These are phyloP conservation scores for Saposhnikovia divaricata DNA, from an alignment of 129 eudicot species.

Conservation along the genomic window DNA sequence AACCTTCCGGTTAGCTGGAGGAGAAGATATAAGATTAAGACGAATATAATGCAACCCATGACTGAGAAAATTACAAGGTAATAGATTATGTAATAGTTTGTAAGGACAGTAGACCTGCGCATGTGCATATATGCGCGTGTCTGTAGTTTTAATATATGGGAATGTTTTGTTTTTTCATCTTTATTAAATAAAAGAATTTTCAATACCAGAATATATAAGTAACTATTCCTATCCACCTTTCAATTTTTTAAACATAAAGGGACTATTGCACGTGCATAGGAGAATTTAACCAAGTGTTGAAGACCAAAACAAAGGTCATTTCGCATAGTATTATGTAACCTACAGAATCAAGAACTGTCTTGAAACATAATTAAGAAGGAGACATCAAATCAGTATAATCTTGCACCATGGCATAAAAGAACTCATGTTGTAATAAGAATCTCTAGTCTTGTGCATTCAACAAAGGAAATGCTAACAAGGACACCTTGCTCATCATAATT, in stretches of 20 bases:
- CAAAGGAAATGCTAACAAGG: not conserved
- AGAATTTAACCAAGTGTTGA: not conserved
- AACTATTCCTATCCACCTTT: not conserved
- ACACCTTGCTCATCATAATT: not conserved
- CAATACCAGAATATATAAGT: not conserved
- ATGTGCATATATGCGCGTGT: not conserved
- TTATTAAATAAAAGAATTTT: not conserved
- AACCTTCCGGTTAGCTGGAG: slow-evolving; percentile 35
- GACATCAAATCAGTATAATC: not conserved
- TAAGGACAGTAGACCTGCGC: not conserved
- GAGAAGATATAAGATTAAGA: slow-evolving; percentile 7
- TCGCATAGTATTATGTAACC: not conserved
- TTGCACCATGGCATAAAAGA: not conserved
- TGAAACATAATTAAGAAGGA: not conserved
- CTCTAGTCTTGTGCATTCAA: not conserved
- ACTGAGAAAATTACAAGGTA: not conserved
- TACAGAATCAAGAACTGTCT: not conserved
- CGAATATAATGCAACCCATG: not conserved
- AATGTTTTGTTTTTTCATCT: not conserved
- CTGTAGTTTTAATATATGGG: not conserved
- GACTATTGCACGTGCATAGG: not conserved
- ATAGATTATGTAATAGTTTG: not conserved
- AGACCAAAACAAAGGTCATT: not conserved
- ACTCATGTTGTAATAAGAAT: not conserved
- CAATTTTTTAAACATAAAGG: not conserved